A percentile compares a stretch with the other conserved stretches of the same genome.
Evolutionary conservation across 306 rosid genomes (phyloP).

Genomic region (Citrullus mucosospermus): DNA sequence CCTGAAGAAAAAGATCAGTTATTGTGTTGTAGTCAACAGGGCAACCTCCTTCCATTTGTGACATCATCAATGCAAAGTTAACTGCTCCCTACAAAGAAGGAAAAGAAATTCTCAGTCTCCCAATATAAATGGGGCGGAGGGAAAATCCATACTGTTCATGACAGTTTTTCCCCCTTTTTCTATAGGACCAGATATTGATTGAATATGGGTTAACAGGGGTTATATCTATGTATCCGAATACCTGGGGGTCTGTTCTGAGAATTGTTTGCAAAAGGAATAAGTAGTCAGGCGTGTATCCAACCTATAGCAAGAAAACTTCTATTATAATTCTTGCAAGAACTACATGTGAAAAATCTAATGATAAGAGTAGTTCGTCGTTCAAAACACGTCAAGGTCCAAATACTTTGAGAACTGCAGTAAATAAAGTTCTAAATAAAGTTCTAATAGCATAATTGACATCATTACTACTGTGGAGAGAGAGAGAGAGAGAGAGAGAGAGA

Average conservation of each 20-base stretch:
- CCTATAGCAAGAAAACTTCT: conserved; percentile 36
- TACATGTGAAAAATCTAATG: neutral
- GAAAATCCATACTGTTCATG: neutral
- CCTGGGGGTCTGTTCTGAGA: conserved; percentile 98
- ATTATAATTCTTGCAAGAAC: neutral
- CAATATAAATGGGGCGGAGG: neutral
- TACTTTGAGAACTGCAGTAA: neutral
- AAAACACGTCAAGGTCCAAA: neutral
- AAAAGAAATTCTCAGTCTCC: neutral
- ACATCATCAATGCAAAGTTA: conserved; percentile 98
- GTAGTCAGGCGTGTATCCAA: conserved; percentile 95
- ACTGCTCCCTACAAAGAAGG: conserved; percentile 84
- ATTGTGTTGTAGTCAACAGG: conserved; percentile 97
- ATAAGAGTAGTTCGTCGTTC: neutral
- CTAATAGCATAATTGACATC: neutral
- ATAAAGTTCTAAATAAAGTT: neutral
- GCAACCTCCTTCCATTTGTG: conserved; percentile 99
- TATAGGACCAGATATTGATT: neutral
- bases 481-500: neutral
- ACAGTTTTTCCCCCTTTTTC: neutral
- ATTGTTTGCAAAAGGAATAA: conserved; percentile 93
- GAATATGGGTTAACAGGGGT: neutral
- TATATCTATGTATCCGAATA: conserved; percentile 3
- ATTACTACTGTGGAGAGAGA: too few species aligned
- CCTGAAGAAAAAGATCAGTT: conserved; percentile 99